A percentile compares a stretch with the other conserved stretches of the same genome.
Evolutionary conservation across 202 grass and related monocot genomes (phyloP).

Genomic region (Alloteropsis angusta): DNA sequence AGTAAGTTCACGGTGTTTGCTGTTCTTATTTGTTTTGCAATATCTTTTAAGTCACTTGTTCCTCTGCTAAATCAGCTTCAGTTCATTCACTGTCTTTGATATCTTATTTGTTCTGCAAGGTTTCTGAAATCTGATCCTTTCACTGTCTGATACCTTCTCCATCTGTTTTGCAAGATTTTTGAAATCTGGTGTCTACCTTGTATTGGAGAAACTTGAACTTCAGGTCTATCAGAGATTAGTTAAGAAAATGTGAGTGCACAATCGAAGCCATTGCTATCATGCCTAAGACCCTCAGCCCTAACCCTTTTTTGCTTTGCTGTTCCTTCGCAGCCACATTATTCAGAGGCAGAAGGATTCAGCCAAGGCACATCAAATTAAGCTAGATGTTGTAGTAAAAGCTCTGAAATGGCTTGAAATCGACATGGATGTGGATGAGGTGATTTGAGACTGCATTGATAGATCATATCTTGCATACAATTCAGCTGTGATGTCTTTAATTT

Average conservation of each 20-base stretch:
- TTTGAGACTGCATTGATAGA: not conserved
- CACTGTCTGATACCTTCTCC: not conserved
- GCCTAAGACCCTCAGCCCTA: not conserved
- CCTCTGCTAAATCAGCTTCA: not conserved
- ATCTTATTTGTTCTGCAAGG: not conserved
- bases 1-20: conserved; percentile 31
- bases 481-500: not conserved
- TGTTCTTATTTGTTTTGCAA: not conserved
- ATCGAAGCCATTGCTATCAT: not conserved
- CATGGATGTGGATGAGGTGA: conserved; percentile 87
- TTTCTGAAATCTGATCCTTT: not conserved
- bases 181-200: conserved; percentile 94
- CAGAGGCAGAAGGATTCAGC: conserved; percentile 76
- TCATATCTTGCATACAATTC: not conserved
- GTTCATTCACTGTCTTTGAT: not conserved
- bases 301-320: not conserved
- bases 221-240: conserved; percentile 90
- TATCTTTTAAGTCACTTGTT: not conserved
- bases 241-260: conserved; percentile 84
- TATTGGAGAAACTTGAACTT: conserved; percentile 93
- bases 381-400: conserved; percentile 66
- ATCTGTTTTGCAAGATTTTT: conserved; percentile 58
- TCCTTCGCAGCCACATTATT: conserved; percentile 57
- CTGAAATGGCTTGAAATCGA: conserved; percentile 86
- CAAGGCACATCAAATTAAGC: conserved; percentile 91